These are phyloP conservation scores for Collybia mongolica DNA, from an alignment of 768 basidiomycete genomes.

Conservation along the genomic window DNA sequence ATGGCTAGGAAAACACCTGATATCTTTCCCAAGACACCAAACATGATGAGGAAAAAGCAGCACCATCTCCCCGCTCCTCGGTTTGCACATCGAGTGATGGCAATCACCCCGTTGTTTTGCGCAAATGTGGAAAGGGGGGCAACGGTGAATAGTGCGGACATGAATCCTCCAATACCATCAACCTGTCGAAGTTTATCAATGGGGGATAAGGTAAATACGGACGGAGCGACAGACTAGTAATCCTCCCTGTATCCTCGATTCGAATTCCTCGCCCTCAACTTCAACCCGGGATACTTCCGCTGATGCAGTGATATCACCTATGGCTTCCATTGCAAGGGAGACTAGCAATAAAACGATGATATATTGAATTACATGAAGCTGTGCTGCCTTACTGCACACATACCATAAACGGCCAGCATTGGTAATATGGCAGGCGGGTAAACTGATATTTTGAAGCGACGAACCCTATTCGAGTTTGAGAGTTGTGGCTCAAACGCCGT, in stretches of 20 bases:
- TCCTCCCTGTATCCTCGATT: constrained; percentile 81
- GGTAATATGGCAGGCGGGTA: constrained; percentile 68
- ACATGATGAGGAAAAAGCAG: constrained; percentile 75
- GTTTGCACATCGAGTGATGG: constrained; percentile 83
- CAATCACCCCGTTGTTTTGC: constrained; percentile 80
- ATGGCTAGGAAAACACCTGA: constrained; percentile 85
- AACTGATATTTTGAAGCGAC: constrained; percentile 73
- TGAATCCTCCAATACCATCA: constrained; percentile 79
- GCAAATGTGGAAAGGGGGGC: constrained; percentile 73
- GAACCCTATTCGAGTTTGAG: constrained; percentile 44
- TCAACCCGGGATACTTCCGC: constrained; percentile 78
- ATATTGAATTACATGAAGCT: not conserved
- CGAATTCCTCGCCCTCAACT: constrained; percentile 75
- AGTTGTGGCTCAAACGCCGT: not conserved
- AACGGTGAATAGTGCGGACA: constrained; percentile 80
- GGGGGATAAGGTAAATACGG: constrained; percentile 25
- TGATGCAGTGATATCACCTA: constrained; percentile 81
- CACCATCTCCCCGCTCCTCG: constrained; percentile 78
- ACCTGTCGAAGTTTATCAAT: constrained; percentile 40
- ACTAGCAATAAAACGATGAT: constrained; percentile 32
- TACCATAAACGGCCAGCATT: constrained; percentile 38
- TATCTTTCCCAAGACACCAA: constrained; percentile 78
- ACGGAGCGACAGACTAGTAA: constrained; percentile 44
- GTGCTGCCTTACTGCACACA: not conserved
- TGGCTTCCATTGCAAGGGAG: constrained; percentile 79